These are phyloP conservation scores for Colletotrichum costaricense DNA, from an alignment of 2,329 filamentous ascomycete species.

Conservation along the genomic window DNA sequence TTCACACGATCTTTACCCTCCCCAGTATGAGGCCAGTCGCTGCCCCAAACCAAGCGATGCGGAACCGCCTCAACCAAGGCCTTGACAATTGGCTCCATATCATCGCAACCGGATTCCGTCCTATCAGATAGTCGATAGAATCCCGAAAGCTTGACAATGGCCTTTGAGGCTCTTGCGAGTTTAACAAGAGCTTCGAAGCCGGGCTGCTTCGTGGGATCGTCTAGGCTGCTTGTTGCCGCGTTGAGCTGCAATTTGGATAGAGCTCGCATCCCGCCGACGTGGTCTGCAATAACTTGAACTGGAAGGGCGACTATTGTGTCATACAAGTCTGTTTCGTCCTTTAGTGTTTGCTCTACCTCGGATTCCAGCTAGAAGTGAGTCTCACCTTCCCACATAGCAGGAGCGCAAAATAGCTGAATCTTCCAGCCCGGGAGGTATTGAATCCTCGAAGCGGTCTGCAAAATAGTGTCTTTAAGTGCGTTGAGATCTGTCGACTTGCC, in stretches of 20 bases:
- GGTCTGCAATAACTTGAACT: constrained; percentile 20
- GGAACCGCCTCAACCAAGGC: constrained; percentile 1
- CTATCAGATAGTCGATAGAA: constrained; percentile 1
- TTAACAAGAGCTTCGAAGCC: not conserved
- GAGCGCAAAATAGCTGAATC: constrained; percentile 4
- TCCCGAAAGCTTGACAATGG: constrained; percentile 8
- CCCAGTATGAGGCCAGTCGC: constrained; percentile 32
- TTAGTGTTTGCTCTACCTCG: not conserved
- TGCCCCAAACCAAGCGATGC: constrained; percentile 18
- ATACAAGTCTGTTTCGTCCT: not conserved
- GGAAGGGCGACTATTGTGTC: not conserved
- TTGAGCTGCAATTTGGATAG: not conserved
- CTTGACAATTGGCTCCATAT: constrained; percentile 12
- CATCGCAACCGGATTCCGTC: not conserved
- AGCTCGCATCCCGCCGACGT: constrained; percentile 14
- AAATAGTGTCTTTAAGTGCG: not conserved
- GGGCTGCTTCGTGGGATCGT: not conserved
- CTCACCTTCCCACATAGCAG: constrained; percentile 4
- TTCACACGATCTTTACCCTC: constrained; percentile 1
- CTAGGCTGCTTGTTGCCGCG: not conserved
- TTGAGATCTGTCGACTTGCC: not conserved
- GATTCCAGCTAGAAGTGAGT: not conserved
- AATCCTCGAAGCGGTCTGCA: not conserved
- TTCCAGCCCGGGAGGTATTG: not conserved
- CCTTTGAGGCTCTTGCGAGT: not conserved